Evolutionary conservation across 169 alveolate genomes (phyloP), one percentile per base, ranked within the genome.

Genomic region (Amoebophrya sp.): DNA sequence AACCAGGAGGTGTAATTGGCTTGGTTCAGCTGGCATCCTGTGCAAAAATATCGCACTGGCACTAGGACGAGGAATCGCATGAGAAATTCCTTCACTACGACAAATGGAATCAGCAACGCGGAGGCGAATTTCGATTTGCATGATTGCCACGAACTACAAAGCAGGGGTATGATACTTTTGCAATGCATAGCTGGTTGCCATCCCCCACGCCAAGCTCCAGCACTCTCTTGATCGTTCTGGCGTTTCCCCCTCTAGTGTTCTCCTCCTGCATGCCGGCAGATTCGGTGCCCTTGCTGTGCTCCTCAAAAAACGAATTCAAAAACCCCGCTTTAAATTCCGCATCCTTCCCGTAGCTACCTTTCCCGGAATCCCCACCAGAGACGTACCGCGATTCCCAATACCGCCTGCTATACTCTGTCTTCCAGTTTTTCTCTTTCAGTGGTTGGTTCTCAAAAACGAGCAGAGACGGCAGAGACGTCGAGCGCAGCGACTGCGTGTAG

Each of bases 331-430:
- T 66, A 3, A 18, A 66, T 2, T 2, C 39, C 35, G 32, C 83
- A 3, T 18, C 83, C 32, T 66, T n/a, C 35, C 83, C 83, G 83
- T 66, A 66, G 83, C 83, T 66, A 0, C 83, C 83, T 1, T n/a
- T 66, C 35, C 83, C 83, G 83, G 32, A 7, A 25, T 66, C 39
- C 7, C 83, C 83, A 25, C 83, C 83, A 7, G 83, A 18, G 38
- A 66, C 83, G 83, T 66, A 66, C 83, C 83, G 83, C 10, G 83
- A 66, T 1, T 66, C 83, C 83, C 83, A 66, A 25, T 66, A 66
- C 39, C 83, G 83, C 83, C 83, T 2, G 32, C 32, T 7, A 25
- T 66, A 66, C 12, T 2, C 29, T 7, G 35, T n/a, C 10, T n/a
- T 18, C 83, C 83, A 66, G 32, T 66, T 66, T 25, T 18, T 66